phyloP scores from a whole-genome alignment of 1,284 basidiomycete species.

The Puccinia triticina region DNA sequence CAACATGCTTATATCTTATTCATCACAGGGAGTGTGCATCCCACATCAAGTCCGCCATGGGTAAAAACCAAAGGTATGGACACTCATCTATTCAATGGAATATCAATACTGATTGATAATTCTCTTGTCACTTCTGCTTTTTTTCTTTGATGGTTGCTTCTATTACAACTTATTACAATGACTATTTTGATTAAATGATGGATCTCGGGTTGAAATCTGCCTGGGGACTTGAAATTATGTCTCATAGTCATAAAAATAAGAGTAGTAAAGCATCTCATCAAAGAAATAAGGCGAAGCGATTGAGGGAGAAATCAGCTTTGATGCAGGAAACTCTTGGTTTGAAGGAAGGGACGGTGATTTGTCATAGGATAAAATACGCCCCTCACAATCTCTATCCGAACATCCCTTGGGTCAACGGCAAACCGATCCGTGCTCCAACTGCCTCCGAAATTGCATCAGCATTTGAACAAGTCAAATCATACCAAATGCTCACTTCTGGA shows the following conservation, averaged over 20 bases:
- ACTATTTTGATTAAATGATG: not conserved
- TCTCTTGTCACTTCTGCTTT: no score
- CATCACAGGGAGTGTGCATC: no score
- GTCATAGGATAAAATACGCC: not conserved
- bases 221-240: no score
- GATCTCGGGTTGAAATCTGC: no score
- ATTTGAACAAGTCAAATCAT: not conserved
- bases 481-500: not conserved
- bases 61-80: not conserved
- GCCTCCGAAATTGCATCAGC: not conserved
- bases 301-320: not conserved
- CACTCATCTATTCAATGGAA: not conserved
- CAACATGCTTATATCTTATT: no score
- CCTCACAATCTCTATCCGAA: conserved; percentile 11
- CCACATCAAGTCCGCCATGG: not conserved
- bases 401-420: not conserved
- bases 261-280: not conserved
- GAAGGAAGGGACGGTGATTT: not conserved
- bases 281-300: not conserved
- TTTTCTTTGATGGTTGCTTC: not conserved
- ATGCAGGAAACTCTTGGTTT: not conserved
- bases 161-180: not conserved
- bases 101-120: not conserved
- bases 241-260: no score
- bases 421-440: not conserved